These are phyloP conservation scores for Gnetum montanum DNA, from an alignment of 75 land plant genomes.

Conservation along the genomic window DNA sequence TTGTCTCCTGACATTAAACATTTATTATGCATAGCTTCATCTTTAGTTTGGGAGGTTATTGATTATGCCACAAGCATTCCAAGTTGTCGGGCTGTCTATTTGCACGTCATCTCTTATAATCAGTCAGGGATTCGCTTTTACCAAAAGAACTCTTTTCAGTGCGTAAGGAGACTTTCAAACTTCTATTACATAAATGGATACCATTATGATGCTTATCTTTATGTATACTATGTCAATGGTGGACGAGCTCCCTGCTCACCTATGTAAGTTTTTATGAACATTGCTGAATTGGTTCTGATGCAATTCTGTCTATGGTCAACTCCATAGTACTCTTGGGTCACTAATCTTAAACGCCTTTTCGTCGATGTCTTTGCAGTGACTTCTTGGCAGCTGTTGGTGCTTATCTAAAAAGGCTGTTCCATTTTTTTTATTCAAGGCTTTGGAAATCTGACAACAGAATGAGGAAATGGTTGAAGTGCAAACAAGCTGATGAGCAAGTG, in stretches of 20 bases:
- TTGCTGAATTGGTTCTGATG: too few species aligned
- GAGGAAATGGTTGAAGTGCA: constrained; percentile 34
- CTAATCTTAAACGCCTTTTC: too few species aligned
- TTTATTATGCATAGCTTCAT: constrained; percentile 56
- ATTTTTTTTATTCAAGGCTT: constrained; percentile 25
- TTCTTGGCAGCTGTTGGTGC: constrained; percentile 31
- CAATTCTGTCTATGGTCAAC: too few species aligned
- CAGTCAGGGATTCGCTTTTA: constrained; percentile 80
- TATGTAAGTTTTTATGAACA: constrained; percentile 50
- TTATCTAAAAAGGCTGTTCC: constrained; percentile 33
- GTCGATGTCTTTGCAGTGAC: constrained; percentile 39
- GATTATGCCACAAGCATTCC: constrained; percentile 69
- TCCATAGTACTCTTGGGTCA: too few species aligned
- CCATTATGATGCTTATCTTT: constrained; percentile 82
- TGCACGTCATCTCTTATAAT: constrained; percentile 93
- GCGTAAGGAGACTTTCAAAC: constrained; percentile 53
- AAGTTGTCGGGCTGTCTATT: constrained; percentile 73
- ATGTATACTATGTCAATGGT: constrained; percentile 89
- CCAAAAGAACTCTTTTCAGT: constrained; percentile 78
- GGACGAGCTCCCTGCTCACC: constrained; percentile 93
- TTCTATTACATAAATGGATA: constrained; percentile 83
- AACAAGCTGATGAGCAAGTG: constrained; percentile 16
- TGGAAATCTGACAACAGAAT: constrained; percentile 29
- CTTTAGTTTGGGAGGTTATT: constrained; percentile 73
- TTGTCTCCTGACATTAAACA: background rate